Base-by-base conservation (phyloP, 345 rosid species). In the Linum tenue region DNA sequence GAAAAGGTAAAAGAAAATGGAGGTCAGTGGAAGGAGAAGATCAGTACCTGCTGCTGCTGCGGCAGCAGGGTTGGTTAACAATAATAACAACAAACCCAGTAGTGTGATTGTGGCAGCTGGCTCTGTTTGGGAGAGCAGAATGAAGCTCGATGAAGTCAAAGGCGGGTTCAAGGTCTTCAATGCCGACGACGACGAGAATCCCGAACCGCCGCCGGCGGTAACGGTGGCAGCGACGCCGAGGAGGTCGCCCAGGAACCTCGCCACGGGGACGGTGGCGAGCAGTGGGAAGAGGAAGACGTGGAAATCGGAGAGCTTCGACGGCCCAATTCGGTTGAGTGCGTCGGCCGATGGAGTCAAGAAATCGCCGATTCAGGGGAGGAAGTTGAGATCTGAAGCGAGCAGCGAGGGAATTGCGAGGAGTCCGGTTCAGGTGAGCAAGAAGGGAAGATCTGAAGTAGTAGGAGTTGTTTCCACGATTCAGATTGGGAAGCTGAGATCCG, bases 41-140 rank as follows among this genome's bases (percentile, higher is more conserved):
- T 12, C 14, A 9, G 14, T 12, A 8, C 44, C 44, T 9, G 64
- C 66, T 3, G 79, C 71, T 17, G 73, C 48, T 22, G 31, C 31
- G 31, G 31, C 31, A 22, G 31, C 31, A 22, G 31, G 31, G 31
- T 22, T 22, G 31, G 31, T 22, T 22, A 22, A 22, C 31, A 22
- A 22, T 22, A 22, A 22, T 22, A 22, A 22, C 31, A 22, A 22
- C 31, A 22, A 22, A 22, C 31, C 31, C 31, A 22, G 31, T 22
- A 22, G 31, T 22, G 31, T 22, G 31, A 22, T 22, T 22, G 31
- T 22, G 31, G 31, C 31, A 44, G 82, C 82, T 51, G 94, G 87
- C 42, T 88, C 96, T 43, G 98, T 86, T 55, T 86, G 94, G 96
- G 96, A 88, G 77, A 83, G 77, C 67, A 84, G 92, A 73, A 88